Conservation (phyloP, 768 basidiomycete genomes). For the Lyophyllum decastes region DNA sequence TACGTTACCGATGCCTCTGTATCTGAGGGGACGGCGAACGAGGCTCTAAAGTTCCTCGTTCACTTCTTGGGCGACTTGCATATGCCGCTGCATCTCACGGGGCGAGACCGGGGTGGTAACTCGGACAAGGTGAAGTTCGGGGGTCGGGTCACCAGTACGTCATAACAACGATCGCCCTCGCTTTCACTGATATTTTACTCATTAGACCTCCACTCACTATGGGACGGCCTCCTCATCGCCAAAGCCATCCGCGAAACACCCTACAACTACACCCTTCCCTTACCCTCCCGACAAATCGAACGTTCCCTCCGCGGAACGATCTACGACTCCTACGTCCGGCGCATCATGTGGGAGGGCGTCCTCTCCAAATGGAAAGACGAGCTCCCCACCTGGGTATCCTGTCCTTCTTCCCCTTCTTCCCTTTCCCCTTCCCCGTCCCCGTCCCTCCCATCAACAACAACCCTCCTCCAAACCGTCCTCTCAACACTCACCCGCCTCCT, state of each 20-base stretch:
- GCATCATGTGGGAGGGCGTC: conserved; percentile 84
- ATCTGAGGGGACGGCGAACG: conserved; percentile 49
- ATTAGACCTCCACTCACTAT: conserved; percentile 82
- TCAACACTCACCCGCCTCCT: conserved; percentile 25
- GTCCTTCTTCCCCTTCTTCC: conserved; percentile 26
- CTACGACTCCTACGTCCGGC: conserved; percentile 87
- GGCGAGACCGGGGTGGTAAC: conserved; percentile 88
- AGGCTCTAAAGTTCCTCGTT: conserved; percentile 89
- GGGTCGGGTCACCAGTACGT: conserved; percentile 68
- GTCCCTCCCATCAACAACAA: neutral
- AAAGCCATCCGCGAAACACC: conserved; percentile 76
- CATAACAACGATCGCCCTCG: neutral
- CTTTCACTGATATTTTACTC: neutral
- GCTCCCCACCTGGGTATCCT: conserved; percentile 63
- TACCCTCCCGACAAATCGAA: conserved; percentile 72
- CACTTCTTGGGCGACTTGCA: conserved; percentile 96
- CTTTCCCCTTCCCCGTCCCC: neutral
- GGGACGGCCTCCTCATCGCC: conserved; percentile 84
- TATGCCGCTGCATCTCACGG: conserved; percentile 89
- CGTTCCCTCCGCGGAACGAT: conserved; percentile 70
- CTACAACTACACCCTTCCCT: conserved; percentile 73
- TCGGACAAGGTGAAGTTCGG: conserved; percentile 74
- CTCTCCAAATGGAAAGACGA: conserved; percentile 67
- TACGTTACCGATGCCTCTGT: conserved; percentile 34
- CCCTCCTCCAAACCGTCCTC: conserved; percentile 4